phyloP scores from a whole-genome alignment of 2,329 filamentous ascomycete species.

The Penicillium olsonii region DNA sequence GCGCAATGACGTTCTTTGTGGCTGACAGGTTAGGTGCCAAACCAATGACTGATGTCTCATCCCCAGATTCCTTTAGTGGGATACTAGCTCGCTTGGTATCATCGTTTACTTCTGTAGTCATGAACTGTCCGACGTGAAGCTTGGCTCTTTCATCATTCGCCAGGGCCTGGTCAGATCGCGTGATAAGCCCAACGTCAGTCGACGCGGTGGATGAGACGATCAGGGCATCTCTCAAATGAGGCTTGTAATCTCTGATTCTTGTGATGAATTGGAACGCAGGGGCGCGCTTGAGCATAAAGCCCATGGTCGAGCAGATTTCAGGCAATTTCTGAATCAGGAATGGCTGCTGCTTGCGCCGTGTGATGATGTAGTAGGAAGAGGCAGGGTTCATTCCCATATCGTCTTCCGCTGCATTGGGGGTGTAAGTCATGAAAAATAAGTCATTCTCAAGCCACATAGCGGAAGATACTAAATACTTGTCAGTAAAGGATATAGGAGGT shows the following conservation, averaged over 20 bases:
- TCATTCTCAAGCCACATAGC: conserved; percentile 88
- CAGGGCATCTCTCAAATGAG: conserved; percentile 76
- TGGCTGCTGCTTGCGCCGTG: conserved; percentile 60
- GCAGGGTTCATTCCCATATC: conserved; percentile 56
- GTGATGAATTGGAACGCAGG: conserved; percentile 76
- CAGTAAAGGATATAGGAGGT: not conserved
- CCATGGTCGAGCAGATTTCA: conserved; percentile 74
- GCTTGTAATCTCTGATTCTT: conserved; percentile 77
- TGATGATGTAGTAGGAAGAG: conserved; percentile 79
- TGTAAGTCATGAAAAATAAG: conserved; percentile 79
- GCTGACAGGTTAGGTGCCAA: conserved; percentile 80
- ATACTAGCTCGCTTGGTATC: conserved; percentile 76
- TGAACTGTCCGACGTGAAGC: conserved; percentile 67
- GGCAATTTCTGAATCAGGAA: conserved; percentile 74
- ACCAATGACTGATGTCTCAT: conserved; percentile 77
- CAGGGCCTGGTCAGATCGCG: conserved; percentile 69
- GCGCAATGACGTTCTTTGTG: conserved; percentile 74
- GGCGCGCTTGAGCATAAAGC: conserved; percentile 55
- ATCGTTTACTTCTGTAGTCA: conserved; percentile 59
- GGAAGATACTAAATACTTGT: conserved; percentile 61
- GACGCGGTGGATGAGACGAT: conserved; percentile 80
- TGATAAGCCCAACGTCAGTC: conserved; percentile 76
- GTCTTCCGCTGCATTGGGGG: conserved; percentile 57
- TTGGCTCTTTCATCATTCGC: conserved; percentile 61
- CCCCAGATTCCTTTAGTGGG: conserved; percentile 65